phyloP scores from a whole-genome alignment of 106 monocot species.

The Acanthochlamys bracteata region DNA sequence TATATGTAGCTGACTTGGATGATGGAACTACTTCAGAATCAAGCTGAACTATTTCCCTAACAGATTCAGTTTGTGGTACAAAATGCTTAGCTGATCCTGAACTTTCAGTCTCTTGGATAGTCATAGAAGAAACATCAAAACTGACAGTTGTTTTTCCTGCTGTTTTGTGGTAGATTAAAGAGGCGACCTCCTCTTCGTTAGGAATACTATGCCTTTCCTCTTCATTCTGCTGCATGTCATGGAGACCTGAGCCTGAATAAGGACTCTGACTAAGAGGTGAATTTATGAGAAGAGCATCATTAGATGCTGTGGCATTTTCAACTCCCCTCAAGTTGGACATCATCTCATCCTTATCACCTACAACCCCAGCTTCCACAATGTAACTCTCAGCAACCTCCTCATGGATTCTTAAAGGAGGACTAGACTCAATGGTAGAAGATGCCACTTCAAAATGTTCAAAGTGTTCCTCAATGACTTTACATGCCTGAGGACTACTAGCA shows the following conservation, averaged over 20 bases:
- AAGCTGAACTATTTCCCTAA: background rate
- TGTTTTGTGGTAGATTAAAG: slow-evolving; percentile 14
- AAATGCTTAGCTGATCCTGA: background rate
- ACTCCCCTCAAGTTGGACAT: slow-evolving; percentile 5
- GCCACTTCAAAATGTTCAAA: slow-evolving; percentile 19
- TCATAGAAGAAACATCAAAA: slow-evolving; percentile 1
- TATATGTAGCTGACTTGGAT: slow-evolving; percentile 1
- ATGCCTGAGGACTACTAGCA: background rate
- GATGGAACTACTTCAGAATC: slow-evolving; percentile 9
- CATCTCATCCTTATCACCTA: slow-evolving; percentile 5
- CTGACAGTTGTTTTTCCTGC: slow-evolving; percentile 10
- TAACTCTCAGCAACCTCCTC: slow-evolving; percentile 16
- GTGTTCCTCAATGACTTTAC: slow-evolving; percentile 5
- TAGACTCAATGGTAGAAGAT: too few species aligned
- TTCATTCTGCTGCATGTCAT: background rate
- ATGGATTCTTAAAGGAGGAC: slow-evolving; percentile 4
- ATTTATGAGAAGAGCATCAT: background rate
- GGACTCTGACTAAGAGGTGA: background rate
- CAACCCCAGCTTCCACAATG: slow-evolving; percentile 7
- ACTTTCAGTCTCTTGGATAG: background rate
- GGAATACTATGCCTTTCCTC: background rate
- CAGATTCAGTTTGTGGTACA: background rate
- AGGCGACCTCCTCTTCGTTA: slow-evolving; percentile 7
- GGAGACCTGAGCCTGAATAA: background rate
- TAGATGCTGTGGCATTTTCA: slow-evolving; percentile 1